Conservation (phyloP, 768 basidiomycete genomes). For the Pleurotus eryngii region DNA sequence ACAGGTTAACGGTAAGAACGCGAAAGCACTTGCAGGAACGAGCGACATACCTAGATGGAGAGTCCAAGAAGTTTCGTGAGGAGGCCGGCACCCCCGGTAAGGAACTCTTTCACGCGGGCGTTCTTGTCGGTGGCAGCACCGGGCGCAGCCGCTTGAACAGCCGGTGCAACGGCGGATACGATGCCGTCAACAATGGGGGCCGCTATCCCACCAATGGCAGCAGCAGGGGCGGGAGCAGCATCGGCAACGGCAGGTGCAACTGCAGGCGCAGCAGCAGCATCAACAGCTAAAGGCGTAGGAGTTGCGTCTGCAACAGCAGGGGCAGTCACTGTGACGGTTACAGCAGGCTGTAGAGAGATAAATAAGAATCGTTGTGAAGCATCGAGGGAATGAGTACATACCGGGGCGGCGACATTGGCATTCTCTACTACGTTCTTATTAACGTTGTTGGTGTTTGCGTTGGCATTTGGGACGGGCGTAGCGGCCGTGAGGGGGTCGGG, state of each 20-base stretch:
- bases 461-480: neutral
- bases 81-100: neutral
- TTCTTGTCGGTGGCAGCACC: neutral
- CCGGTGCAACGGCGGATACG: neutral
- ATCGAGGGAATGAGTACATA: neutral
- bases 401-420: neutral
- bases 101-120: conserved; percentile 5
- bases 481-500: conserved; percentile 3
- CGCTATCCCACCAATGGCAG: neutral
- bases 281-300: neutral
- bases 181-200: neutral
- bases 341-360: neutral
- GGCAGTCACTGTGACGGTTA: neutral
- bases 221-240: neutral
- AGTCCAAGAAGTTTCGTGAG: conserved; percentile 3
- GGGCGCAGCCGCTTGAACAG: neutral
- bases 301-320: neutral
- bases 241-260: neutral
- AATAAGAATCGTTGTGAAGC: no score
- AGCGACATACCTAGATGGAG: neutral
- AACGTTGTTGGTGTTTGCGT: neutral
- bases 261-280: neutral
- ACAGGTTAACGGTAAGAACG: no score
- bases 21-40: no score
- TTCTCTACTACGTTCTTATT: neutral